Evolutionary conservation across 192 early-diverging fungal species (phyloP).

Genomic region (Radiomyces spectabilis): DNA sequence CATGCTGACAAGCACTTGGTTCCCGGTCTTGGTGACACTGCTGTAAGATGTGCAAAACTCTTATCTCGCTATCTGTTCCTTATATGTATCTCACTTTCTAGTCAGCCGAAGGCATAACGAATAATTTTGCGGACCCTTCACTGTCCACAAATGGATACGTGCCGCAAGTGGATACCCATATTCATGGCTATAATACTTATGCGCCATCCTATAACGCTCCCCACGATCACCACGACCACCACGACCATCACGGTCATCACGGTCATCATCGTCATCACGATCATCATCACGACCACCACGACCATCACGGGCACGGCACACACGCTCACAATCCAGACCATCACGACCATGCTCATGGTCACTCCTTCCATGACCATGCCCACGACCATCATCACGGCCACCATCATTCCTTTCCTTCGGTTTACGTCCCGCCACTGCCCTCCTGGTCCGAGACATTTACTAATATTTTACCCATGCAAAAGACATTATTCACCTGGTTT

Average conservation of each 20-base stretch:
- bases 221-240: slow-evolving; percentile 4
- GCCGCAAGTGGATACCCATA: too few species aligned
- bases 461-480: slow-evolving; percentile 34
- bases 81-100: too few species aligned
- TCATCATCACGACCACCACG: slow-evolving; percentile 4
- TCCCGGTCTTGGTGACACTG: too few species aligned
- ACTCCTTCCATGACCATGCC: slow-evolving; percentile 5
- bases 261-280: slow-evolving; percentile 12
- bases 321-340: slow-evolving; percentile 5
- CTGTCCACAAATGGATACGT: too few species aligned
- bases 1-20: too few species aligned
- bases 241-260: slow-evolving; percentile 16
- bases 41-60: too few species aligned
- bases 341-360: slow-evolving; percentile 12
- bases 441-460: slow-evolving; percentile 32
- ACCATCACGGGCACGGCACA: slow-evolving; percentile 1
- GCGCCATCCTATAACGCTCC: slow-evolving; percentile 4
- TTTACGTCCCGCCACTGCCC: slow-evolving; percentile 27
- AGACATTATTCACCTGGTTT: slow-evolving; percentile 49
- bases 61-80: too few species aligned
- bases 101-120: too few species aligned
- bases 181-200: too few species aligned
- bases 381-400: slow-evolving; percentile 2
- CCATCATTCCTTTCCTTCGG: slow-evolving; percentile 4
- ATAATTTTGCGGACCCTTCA: too few species aligned